Evolutionary conservation across 805 yeast genomes (phyloP).

Genomic region (Starmerella etchellsii): DNA sequence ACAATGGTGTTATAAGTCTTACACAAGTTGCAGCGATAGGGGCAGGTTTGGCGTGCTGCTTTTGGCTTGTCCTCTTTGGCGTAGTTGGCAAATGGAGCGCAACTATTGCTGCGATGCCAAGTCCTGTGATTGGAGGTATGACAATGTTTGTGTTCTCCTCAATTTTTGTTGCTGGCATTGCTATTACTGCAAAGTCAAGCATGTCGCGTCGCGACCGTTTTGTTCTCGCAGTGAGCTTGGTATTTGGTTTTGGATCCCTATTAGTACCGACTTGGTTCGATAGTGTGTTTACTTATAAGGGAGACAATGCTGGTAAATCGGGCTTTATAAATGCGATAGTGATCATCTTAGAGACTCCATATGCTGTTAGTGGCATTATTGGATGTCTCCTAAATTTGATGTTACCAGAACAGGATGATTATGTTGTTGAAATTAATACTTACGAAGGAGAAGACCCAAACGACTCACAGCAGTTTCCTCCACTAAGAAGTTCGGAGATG

Average conservation of each 20-base stretch:
- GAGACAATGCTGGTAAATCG: constrained; percentile 40
- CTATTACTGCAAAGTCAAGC: constrained; percentile 41
- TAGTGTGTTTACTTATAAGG: constrained; percentile 50
- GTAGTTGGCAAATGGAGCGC: constrained; percentile 77
- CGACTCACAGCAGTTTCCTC: too few relatives aligned
- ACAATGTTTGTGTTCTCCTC: constrained; percentile 62
- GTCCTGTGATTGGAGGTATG: constrained; percentile 79
- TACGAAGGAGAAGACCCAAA: too few relatives aligned
- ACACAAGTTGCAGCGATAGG: constrained; percentile 82
- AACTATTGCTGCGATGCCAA: constrained; percentile 73
- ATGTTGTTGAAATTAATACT: constrained; percentile 12
- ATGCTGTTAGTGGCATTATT: constrained; percentile 54
- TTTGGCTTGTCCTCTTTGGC: constrained; percentile 77
- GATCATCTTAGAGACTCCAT: constrained; percentile 60
- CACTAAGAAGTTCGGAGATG: too few relatives aligned
- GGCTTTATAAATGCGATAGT: constrained; percentile 60
- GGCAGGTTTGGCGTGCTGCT: constrained; percentile 69
- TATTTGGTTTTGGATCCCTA: constrained; percentile 56
- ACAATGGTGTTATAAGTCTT: constrained; percentile 85
- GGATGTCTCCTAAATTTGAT: constrained; percentile 48
- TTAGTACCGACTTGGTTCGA: constrained; percentile 55
- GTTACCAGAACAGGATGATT: constrained; percentile 41
- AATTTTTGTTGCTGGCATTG: constrained; percentile 62
- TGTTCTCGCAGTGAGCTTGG: constrained; percentile 49
- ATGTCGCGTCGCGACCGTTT: constrained; percentile 66